Evolutionary conservation across 108 stramenopile genomes (phyloP), one percentile per base, ranked within the genome.

Genomic region (Pelagomonas calceolata): DNA sequence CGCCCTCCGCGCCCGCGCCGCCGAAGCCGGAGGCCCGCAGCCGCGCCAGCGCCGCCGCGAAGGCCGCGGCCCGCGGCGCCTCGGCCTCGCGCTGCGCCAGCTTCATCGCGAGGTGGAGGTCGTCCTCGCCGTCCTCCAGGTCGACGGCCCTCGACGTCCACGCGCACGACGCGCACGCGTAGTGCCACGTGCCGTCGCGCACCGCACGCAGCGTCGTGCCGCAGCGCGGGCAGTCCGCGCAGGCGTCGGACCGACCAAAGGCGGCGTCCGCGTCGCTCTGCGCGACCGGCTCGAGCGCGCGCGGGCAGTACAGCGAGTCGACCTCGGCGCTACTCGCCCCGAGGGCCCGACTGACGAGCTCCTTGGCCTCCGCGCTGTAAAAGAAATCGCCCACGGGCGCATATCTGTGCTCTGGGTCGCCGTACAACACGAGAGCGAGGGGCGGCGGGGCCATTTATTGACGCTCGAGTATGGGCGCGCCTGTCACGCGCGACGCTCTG

Each of bases 301-400:
- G 4, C n/a, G 39, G n/a, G 68, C 68, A 68, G 68, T 68, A 68
- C 29, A 68, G 26, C 18, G 68, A 37, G 36, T 68, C 68, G 39
- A 68, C 68, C 39, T 68, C 68, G 18, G 30, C 36, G 0, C 29
- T 36, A 9, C n/a, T 30, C 34, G 34, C 26, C 35, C 36, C 67
- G 26, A 35, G 67, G 34, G 33, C 34, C 67, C 35, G 35, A 35
- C 30, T 32, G 18, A 68, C 67, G 34, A 68, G 67, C 18, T n/a
- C 26, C 36, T 35, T 33, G 18, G 67, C 33, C 35, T 33, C 67
- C 26, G 26, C 35, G 67, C 67, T 68, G 34, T 32, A 68, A 7
- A 68, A 68, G 34, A 68, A 32, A 10, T 68, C 34, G 29, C 34
- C 35, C 14, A 68, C 1, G 14, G 67, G 67, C 34, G 67, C 67